These are phyloP conservation scores for Diaporthe eres DNA, from an alignment of 2,329 filamentous ascomycete genomes.

Conservation along the genomic window DNA sequence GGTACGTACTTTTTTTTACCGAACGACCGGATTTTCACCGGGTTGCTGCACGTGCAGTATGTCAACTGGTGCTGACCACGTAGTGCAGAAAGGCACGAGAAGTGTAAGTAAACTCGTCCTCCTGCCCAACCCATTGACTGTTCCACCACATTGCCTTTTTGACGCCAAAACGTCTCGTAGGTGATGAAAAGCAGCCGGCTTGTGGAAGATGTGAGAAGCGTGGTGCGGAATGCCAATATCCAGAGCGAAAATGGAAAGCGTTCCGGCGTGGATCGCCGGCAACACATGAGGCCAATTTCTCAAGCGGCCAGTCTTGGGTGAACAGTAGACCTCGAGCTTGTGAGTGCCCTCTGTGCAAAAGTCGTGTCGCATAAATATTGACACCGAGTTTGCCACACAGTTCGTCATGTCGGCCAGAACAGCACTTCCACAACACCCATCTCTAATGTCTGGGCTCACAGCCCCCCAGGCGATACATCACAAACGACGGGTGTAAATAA, in stretches of 20 bases:
- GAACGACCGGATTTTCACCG: not conserved
- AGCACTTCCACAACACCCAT: constrained; percentile 5
- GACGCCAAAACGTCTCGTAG: not conserved
- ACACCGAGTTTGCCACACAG: not conserved
- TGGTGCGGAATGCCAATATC: constrained; percentile 5
- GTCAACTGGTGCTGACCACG: not conserved
- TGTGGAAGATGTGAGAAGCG: constrained; percentile 25
- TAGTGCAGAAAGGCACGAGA: constrained; percentile 18
- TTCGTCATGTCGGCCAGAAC: constrained; percentile 12
- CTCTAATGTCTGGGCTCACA: not conserved
- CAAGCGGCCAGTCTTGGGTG: constrained; percentile 11
- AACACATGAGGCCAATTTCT: not conserved
- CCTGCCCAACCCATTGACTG: not conserved
- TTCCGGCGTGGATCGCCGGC: constrained; percentile 1
- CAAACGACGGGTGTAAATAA: not conserved
- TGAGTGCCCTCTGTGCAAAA: not conserved
- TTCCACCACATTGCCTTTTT: not conserved
- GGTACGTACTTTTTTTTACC: constrained; percentile 5
- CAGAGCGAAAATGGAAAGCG: constrained; percentile 10
- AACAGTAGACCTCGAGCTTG: constrained; percentile 9
- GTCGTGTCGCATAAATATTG: not conserved
- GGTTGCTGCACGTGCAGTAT: not conserved
- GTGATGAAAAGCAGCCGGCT: constrained; percentile 5
- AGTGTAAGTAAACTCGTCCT: not conserved
- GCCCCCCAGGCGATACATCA: not conserved